Conservation (phyloP, 768 basidiomycete species). For the Naganishia onofrii region DNA sequence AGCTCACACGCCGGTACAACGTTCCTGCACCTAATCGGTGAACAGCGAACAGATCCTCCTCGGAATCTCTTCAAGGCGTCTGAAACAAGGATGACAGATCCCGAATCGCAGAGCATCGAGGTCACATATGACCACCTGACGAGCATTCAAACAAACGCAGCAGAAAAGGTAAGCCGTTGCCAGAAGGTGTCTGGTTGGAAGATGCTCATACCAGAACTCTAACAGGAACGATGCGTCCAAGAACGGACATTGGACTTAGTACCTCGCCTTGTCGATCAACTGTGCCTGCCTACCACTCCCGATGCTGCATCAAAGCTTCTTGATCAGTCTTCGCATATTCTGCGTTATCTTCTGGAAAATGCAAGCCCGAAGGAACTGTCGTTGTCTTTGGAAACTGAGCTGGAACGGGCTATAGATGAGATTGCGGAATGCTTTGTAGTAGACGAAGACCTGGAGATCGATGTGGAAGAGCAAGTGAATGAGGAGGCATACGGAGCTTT, state of each 20-base stretch:
- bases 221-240: not conserved
- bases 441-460: not conserved
- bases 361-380: constrained; percentile 9
- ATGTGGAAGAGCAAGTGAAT: not conserved
- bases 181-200: not conserved
- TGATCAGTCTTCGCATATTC: not conserved
- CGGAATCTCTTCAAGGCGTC: no score
- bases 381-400: constrained; percentile 1
- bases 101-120: not conserved
- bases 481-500: no score
- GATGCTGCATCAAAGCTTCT: not conserved
- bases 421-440: constrained; percentile 2
- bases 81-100: not conserved
- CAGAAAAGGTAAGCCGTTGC: not conserved
- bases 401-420: constrained; percentile 12
- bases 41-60: no score
- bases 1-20: no score
- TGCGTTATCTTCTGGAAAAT: not conserved
- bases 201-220: not conserved
- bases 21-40: no score
- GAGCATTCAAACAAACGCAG: not conserved
- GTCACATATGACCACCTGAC: not conserved
- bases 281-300: not conserved
- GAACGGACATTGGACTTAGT: constrained; percentile 2
- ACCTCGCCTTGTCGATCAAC: not conserved